Base-by-base conservation (phyloP, 805 yeast genomes). In the Saccharomycopsis sp. region DNA sequence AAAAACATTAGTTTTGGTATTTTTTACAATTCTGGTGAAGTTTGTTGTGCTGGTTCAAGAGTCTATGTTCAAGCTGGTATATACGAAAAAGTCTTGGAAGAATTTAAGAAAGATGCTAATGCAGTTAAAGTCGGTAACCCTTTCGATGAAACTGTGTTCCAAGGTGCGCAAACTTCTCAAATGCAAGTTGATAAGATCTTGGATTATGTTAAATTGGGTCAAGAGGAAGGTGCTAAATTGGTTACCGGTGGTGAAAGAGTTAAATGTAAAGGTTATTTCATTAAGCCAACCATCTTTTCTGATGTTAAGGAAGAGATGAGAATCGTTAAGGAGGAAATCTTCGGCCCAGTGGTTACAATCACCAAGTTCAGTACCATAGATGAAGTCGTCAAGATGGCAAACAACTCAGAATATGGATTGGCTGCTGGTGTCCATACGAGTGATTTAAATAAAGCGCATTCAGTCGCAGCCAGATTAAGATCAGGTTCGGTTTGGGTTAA, bases 401-500 rank as follows among this genome's bases (percentile, higher is more conserved):
- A 89, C 67, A 83, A 82, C 65, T 72, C 89, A 28, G 72, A 69
- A 44, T 89, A 84, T 63, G 97, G 97, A 51, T 73, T 85, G 61
- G 94, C 93, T 51, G 95, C 97, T 50, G 95, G 95, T 66, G 70
- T 89, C 43, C 95, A 87, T 71, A 80, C 96, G 47, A 65, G 68
- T 43, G 79, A 81, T 66, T 63, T 89, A 53, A 75, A 75, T 67
- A 81, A 79, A 58, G 89, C 94, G 27, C 69, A 82, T 55, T 76
- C 77, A 43, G 89, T 85, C 51, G 71, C 95, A 34, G 72, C 74
- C 66, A 77, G 78, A 60, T 66, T 89, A 47, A 77, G 79, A 57
- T 83, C 95, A 47, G 97, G 97, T 60, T 85, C 93, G 47, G 79
- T 89, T 53, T 89, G 95, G 90, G 75, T 88, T 54, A 89, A 88